phyloP scores from a whole-genome alignment of 1,284 basidiomycete genomes.

The Trametes pubescens region DNA sequence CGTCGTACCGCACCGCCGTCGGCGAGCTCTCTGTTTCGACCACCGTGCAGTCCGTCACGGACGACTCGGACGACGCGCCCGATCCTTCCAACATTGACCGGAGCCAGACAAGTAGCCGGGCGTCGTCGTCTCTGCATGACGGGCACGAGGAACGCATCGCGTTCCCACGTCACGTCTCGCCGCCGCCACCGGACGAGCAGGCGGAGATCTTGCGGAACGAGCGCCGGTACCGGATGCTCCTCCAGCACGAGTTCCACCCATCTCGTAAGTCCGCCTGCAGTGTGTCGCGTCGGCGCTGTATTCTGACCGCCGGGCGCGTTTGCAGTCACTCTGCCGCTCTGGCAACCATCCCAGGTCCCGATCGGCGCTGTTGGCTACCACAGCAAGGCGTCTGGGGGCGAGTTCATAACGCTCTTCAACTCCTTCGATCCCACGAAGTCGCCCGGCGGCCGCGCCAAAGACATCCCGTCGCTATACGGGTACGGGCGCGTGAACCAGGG shows the following conservation, averaged over 20 bases:
- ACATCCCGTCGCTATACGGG: constrained; percentile 59
- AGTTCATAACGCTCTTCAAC: constrained; percentile 77
- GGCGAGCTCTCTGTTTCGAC: constrained; percentile 17
- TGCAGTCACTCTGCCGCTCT: constrained; percentile 74
- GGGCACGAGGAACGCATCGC: constrained; percentile 20
- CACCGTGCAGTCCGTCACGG: constrained; percentile 6
- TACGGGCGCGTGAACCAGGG: constrained; percentile 61
- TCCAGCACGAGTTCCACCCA: constrained; percentile 73
- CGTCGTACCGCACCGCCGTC: constrained; percentile 35
- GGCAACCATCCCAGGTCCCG: constrained; percentile 66
- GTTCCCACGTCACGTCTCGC: constrained; percentile 28
- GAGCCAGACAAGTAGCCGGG: constrained; percentile 27
- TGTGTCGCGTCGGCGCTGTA: not conserved
- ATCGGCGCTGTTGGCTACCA: constrained; percentile 80
- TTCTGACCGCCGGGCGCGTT: constrained; percentile 5
- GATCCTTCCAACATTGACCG: not conserved
- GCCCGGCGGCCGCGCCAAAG: constrained; percentile 41
- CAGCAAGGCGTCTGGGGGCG: constrained; percentile 60
- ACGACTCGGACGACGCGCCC: not conserved
- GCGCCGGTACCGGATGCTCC: constrained; percentile 64
- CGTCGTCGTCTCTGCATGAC: constrained; percentile 29
- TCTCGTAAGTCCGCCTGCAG: constrained; percentile 57
- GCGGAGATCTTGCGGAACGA: constrained; percentile 61
- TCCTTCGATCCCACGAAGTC: constrained; percentile 59
- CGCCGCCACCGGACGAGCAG: constrained; percentile 51